Base-by-base conservation (phyloP, 2,329 filamentous ascomycete species). In the Magnaporthales sp. region DNA sequence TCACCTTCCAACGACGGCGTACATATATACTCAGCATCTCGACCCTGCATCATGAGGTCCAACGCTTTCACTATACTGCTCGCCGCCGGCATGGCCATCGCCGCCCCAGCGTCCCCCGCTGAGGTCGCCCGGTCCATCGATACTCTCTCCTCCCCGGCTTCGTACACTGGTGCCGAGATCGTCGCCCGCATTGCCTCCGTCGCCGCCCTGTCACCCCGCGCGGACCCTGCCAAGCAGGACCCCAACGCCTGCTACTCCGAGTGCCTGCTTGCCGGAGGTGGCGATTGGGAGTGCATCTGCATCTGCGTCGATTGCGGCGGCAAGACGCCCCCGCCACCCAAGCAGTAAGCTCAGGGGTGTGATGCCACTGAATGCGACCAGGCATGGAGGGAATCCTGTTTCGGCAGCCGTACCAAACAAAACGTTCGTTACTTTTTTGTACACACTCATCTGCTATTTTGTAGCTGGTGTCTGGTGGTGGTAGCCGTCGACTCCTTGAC, bases 211-310 rank as follows among this genome's bases (percentile, higher is more conserved):
- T 13, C 29, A 11, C 22, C 56, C 31, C 31, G 30, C 31, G 29
- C 13, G n/a, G 31, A 7, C 24, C 38, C 32, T 31, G 6, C 65
- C n/a, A 19, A 31, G 31, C 26, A 61, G 56, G 66, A 67, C 62
- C 65, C 65, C 26, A 54, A 63, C 27, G 27, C 11, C 38, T 67
- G 66, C 54, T 67, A 67, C 62, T 62, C 61, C 24, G 46, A 67
- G 29, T 67, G 66, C 66, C 46, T 64, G 9, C 27, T 67, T 2
- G 46, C n/a, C n/a, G 66, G 66, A 29, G 66, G 66, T n/a, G 27
- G 11, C 26, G 66, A 67, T 30, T 63, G 62, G 66, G 29, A 64
- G 61, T 67, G 66, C 46, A 64, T 67, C 26, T 67, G 62, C 66
- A 19, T 46, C 24, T 67, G 66, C 54, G 66, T 67, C 31, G 27